Base-by-base conservation (phyloP, 495 filamentous ascomycete genomes). In the Talaromyces thailandensis region DNA sequence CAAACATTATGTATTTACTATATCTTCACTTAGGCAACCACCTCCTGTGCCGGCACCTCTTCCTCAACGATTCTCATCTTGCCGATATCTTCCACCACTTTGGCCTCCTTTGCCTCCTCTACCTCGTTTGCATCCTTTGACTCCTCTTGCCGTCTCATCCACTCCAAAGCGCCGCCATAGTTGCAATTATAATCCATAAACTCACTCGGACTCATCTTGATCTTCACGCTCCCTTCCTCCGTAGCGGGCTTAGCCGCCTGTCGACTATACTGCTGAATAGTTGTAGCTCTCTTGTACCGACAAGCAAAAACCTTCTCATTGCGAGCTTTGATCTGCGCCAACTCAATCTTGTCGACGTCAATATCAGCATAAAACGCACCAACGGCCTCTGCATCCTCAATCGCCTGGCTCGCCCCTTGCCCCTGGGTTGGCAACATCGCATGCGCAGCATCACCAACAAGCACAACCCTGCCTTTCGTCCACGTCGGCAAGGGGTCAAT, bases 391-490 rank as follows among this genome's bases (percentile, higher is more conserved):
- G 71, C 75, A 52, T 78, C 76, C 64, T 79, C 76, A 26, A 78
- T 70, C 2, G 74, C 69, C 23, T 71, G 64, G 21, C 66, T 72
- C 6, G 70, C 71, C 16, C 75, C 76, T 32, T 75, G 68, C 2
- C 71, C 77, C 37, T 77, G 73, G 25, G 67, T 58, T 1, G 72
- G 74, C 1, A 68, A 66, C 70, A 76, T 73, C n/a, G 75, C 74
- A 62, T 80, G 77, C 0, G 77, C 76, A 0, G 77, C 76, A 51
- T 80, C 77, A 24, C 75, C 77, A 48, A 78, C 72, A 32, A 81
- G 65, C 14, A 75, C 70, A 6, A 67, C 66, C 1, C 73, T 67
- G 25, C 72, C 75, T 7, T 63, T 61, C 37, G 63, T 64, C 35
- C 68, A 74, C 1, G 63, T 71, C 0, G 69, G 66, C 32, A 69